Base-by-base conservation (phyloP, 306 rosid genomes). In the Gastrolobium villosum region DNA sequence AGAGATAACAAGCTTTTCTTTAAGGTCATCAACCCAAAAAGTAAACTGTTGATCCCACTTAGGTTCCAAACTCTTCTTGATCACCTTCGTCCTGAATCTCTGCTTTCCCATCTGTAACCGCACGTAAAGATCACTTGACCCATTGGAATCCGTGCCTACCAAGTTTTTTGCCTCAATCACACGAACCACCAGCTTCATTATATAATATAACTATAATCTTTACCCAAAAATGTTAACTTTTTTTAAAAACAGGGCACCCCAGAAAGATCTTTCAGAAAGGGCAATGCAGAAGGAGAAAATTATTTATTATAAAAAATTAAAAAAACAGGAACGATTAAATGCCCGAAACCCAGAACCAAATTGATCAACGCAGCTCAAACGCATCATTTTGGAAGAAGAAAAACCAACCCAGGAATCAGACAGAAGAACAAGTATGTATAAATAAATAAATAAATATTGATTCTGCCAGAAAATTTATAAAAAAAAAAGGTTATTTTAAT, bases 21-120 rank as follows among this genome's bases (percentile, higher is more conserved):
- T 86, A 61, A 92, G 90, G 74, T 95, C 95, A 6, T 90, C 99
- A 10, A 95, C 99, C 83, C 81, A 73, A 75, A 95, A 89, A 34
- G 79, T 9, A 26, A 92, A 95, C 65, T 95, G 92, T 83, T 95
- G 95, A 5, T 89, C 91, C 99, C 99, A 94, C n/a, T 50, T 79
- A 1, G 99, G 97, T 48, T 87, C 79, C 79, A 83, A 50, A 70
- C 80, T 81, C 85, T 91, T 91, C 93, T 88, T 94, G 35, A 94
- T 84, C 81, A 86, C 97, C 83, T 85, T 89, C 70, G 97, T 92
- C 82, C 68, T 89, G 66, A 67, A 83, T 88, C 54, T 94, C 75
- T 94, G 99, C 86, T 84, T 90, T 53, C 97, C 99, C 72, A 92
- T 75, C 84, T 89, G 88, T 73, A 92, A 52, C 86, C 89, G 79